Conservation (phyloP, 2,329 filamentous ascomycete genomes). For the Aspergillus fructus region DNA sequence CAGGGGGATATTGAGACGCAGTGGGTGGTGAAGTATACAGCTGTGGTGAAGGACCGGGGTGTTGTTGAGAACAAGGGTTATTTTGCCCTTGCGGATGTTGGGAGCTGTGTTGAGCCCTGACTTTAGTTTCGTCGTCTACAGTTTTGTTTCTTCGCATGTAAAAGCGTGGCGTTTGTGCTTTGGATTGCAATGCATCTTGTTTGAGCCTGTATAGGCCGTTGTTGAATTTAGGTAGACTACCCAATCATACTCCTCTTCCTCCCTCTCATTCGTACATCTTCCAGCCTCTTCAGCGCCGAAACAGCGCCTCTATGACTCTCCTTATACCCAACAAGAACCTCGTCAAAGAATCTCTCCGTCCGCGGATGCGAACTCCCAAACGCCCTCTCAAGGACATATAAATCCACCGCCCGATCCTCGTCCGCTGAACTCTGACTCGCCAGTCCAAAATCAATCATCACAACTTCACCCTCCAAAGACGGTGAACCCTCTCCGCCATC, state of each 20-base stretch:
- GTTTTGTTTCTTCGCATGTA: conserved; percentile 9
- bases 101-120: conserved; percentile 42
- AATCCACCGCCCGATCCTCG: conserved; percentile 90
- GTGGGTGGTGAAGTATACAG: conserved; percentile 97
- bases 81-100: conserved; percentile 79
- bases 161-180: conserved; percentile 25
- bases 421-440: conserved; percentile 78
- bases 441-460: conserved; percentile 93
- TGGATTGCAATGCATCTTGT: not conserved
- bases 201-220: no score
- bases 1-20: conserved; percentile 78
- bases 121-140: conserved; percentile 18
- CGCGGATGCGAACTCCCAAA: conserved; percentile 93
- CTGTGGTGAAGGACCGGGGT: conserved; percentile 86
- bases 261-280: conserved; percentile 90
- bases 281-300: conserved; percentile 74
- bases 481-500: conserved; percentile 23
- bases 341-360: conserved; percentile 72
- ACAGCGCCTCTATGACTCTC: conserved; percentile 72
- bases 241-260: conserved; percentile 97
- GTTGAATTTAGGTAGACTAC: conserved; percentile 42
- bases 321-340: conserved; percentile 73
- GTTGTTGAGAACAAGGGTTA: conserved; percentile 99
- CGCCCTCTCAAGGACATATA: conserved; percentile 92
- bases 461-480: conserved; percentile 67